phyloP scores from a whole-genome alignment of 2,329 filamentous ascomycete genomes.

The Thielaviopsis ethacetica region DNA sequence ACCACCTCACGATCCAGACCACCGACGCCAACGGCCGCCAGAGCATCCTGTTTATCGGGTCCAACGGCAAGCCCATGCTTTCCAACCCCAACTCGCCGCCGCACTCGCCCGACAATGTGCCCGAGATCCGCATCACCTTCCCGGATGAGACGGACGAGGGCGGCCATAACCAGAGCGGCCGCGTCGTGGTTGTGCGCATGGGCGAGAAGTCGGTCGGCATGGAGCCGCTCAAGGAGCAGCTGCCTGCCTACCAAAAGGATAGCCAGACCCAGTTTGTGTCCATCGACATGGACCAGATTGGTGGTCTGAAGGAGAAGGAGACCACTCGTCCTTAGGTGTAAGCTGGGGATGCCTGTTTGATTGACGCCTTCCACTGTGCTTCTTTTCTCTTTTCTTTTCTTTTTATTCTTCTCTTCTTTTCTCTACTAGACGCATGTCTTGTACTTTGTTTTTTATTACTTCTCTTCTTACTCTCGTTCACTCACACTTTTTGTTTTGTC shows the following conservation, averaged over 20 bases:
- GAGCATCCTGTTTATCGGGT: slow-evolving; percentile 62
- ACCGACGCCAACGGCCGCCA: slow-evolving; percentile 35
- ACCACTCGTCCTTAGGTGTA: slow-evolving; percentile 17
- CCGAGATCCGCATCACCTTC: slow-evolving; percentile 96
- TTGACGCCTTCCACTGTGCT: neutral
- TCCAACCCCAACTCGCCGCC: slow-evolving; percentile 61
- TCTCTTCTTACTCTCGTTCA: neutral
- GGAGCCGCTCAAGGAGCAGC: slow-evolving; percentile 67
- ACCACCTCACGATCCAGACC: slow-evolving; percentile 41
- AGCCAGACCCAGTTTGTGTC: slow-evolving; percentile 72
- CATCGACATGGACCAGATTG: slow-evolving; percentile 86
- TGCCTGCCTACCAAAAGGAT: slow-evolving; percentile 81
- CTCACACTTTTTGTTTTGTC: neutral
- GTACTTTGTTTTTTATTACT: neutral
- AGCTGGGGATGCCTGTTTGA: neutral
- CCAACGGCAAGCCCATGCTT: slow-evolving; percentile 61
- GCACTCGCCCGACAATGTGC: slow-evolving; percentile 64
- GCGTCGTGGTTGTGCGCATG: slow-evolving; percentile 81
- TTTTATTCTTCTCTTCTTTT: slow-evolving; percentile 1
- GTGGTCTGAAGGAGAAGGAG: slow-evolving; percentile 84
- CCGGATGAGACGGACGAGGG: slow-evolving; percentile 82
- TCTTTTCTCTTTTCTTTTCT: slow-evolving; percentile 3
- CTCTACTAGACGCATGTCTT: neutral
- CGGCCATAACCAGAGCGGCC: slow-evolving; percentile 66
- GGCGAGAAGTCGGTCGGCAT: slow-evolving; percentile 69